Evolutionary conservation across 441 rosid genomes (phyloP).

Genomic region (Bruguiera hainesii): DNA sequence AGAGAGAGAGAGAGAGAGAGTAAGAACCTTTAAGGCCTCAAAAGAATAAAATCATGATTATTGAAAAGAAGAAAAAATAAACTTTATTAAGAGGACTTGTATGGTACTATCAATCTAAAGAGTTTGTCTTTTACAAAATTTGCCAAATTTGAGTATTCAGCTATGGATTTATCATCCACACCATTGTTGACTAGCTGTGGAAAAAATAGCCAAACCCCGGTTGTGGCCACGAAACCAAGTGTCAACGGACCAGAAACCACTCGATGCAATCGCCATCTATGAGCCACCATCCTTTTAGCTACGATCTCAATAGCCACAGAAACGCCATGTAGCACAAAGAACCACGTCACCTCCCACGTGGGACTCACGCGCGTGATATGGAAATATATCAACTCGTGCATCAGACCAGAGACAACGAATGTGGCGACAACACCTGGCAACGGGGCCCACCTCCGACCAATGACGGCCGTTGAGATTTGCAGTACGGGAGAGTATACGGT

Average conservation of each 20-base stretch:
- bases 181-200: slow-evolving; percentile 27
- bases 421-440: slow-evolving; percentile 5
- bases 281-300: not conserved
- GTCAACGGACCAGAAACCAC: slow-evolving; percentile 5
- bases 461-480: not conserved
- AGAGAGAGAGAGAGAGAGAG: too few species aligned
- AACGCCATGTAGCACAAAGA: slow-evolving; percentile 4
- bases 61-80: too few species aligned
- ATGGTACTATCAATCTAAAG: too few species aligned
- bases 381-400: slow-evolving; percentile 17
- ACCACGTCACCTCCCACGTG: slow-evolving; percentile 19
- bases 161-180: slow-evolving; percentile 18
- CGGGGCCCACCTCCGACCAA: not conserved
- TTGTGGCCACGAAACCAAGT: slow-evolving; percentile 22
- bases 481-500: slow-evolving; percentile 13
- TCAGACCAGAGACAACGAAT: slow-evolving; percentile 7
- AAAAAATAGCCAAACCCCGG: slow-evolving; percentile 30
- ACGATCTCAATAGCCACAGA: slow-evolving; percentile 1
- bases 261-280: not conserved
- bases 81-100: too few species aligned
- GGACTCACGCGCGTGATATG: slow-evolving; percentile 12
- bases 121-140: too few species aligned
- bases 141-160: slow-evolving; percentile 4
- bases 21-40: too few species aligned
- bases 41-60: too few species aligned